A percentile compares a stretch with the other conserved stretches of the same genome.
phyloP scores from a whole-genome alignment of 1,284 basidiomycete genomes.

The Meira miltonrushii region DNA sequence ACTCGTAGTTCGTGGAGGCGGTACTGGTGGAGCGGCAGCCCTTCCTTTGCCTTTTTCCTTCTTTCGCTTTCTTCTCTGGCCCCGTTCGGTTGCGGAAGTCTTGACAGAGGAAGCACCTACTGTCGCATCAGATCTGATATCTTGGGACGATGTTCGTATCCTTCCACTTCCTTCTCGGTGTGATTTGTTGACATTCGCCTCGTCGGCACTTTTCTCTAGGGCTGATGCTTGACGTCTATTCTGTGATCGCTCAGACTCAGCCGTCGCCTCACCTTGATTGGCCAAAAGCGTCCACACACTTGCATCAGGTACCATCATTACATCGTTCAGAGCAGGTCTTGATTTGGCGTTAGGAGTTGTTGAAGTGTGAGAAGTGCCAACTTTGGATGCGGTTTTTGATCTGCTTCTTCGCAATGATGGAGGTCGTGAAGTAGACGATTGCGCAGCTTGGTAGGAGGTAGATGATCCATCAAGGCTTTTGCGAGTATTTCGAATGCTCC shows the following conservation, averaged over 20 bases:
- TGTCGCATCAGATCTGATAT: no score
- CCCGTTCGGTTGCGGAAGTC: no score
- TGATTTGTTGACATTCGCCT: conserved; percentile 1
- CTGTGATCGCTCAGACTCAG: neutral
- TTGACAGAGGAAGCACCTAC: no score
- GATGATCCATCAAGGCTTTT: neutral
- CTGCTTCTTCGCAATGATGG: conserved; percentile 2
- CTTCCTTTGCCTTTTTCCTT: conserved; percentile 10
- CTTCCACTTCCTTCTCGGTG: no score
- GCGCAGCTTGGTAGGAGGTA: no score
- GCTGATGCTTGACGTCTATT: neutral
- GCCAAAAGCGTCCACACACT: no score
- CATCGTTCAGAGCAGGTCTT: neutral
- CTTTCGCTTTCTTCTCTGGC: conserved; percentile 6
- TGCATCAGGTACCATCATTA: no score
- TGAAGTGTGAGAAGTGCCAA: no score
- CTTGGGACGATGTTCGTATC: no score
- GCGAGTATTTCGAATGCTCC: neutral
- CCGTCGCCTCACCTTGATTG: neutral
- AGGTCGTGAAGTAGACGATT: neutral
- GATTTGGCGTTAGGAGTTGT: no score
- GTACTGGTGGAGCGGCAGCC: conserved; percentile 10
- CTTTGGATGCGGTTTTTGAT: neutral
- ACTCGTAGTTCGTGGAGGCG: conserved; percentile 14
- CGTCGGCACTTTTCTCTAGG: neutral